Conservation (phyloP, 352 stramenopile species). For the Detonula confervacea region DNA sequence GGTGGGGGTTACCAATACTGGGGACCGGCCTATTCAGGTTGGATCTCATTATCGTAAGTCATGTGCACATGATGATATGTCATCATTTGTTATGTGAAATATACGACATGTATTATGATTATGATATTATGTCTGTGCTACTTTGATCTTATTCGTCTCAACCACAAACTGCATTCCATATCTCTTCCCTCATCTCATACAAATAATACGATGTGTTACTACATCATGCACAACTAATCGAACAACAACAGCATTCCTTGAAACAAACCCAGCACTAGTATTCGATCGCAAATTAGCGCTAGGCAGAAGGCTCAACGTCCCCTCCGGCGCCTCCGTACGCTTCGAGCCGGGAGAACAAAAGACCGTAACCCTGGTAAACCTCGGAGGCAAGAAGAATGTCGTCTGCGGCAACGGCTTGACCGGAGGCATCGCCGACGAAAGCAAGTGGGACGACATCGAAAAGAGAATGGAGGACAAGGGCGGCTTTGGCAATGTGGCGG, state of each 20-base stretch:
- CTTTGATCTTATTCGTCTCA: no score
- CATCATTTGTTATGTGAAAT: no score
- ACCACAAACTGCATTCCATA: background rate
- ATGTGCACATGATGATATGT: background rate
- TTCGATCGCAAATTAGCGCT: slow-evolving; percentile 92
- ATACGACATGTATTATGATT: no score
- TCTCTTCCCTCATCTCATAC: background rate
- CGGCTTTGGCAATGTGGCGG: slow-evolving; percentile 63
- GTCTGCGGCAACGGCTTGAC: slow-evolving; percentile 89
- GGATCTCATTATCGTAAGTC: slow-evolving; percentile 91
- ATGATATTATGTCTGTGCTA: no score
- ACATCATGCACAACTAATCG: background rate
- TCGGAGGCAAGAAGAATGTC: slow-evolving; percentile 90
- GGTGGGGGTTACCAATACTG: slow-evolving; percentile 93
- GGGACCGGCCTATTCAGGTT: slow-evolving; percentile 94
- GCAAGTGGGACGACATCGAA: slow-evolving; percentile 74
- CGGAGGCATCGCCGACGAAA: slow-evolving; percentile 79
- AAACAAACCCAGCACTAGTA: slow-evolving; percentile 93
- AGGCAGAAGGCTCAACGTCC: slow-evolving; percentile 94
- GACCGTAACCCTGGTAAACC: slow-evolving; percentile 92
- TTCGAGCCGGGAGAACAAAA: slow-evolving; percentile 97
- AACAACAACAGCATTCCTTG: slow-evolving; percentile 85
- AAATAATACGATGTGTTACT: no score
- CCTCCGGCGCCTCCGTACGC: slow-evolving; percentile 90
- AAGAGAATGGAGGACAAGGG: slow-evolving; percentile 49